Evolutionary conservation across 2,329 filamentous ascomycete genomes (phyloP), one percentile per base, ranked within the genome.

Genomic region (Fusarium humuli): DNA sequence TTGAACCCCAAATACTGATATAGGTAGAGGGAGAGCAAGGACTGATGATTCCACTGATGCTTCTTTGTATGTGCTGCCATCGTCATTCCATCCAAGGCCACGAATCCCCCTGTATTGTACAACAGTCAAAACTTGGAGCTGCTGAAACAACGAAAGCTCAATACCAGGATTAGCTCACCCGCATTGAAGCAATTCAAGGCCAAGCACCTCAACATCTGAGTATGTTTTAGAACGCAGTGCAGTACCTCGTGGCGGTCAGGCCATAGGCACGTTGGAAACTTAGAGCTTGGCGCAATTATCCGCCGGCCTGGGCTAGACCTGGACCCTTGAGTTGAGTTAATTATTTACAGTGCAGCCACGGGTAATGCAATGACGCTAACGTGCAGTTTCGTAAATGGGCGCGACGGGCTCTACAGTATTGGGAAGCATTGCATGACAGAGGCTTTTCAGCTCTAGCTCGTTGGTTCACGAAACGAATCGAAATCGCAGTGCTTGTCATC

Each of bases 251-350:
- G 40, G 68, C 67, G 67, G 67, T 71, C 63, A 70, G 46, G 50
- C 34, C 34, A 37, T 10, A 37, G 34, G 34, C 11, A 67, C 59
- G 50, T 60, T 25, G 27, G 20, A 62, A 32, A 63, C 23, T 23
- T 60, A 25, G 18, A 29, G 20, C 18, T 54, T 69, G 61, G 66
- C 46, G 66, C 32, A 65, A 56, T 44, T 61, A 27, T 23, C 29
- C 18, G 32, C 48, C 45, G 50, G 55, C 47, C 46, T 69, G 42
- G 62, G 56, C 58, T 71, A 61, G 44, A 55, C 58, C 67, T 68
- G 50, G 67, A 65, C 63, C 58, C 46, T 70, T 68, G 47, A 32
- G 32, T 45, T 58, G 59, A 66, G 63, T 67, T 25, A 25, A 25
- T 25, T 54, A 66, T 61, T 67, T 66, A 67, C 49, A 27, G 47